phyloP scores from a whole-genome alignment of 352 stramenopile genomes.

The Peronosclerospora sorghi region DNA sequence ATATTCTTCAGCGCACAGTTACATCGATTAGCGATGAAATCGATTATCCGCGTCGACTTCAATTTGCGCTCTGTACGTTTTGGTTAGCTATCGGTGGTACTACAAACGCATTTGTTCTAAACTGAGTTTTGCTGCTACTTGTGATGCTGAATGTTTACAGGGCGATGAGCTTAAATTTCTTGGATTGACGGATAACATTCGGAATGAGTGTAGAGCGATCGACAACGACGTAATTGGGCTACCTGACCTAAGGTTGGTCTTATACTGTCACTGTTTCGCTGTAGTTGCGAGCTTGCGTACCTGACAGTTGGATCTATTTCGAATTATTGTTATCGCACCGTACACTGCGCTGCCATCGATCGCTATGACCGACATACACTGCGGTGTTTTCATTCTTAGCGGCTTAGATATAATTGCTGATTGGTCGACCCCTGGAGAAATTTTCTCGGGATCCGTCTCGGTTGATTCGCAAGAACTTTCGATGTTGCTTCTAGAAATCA shows the following conservation, averaged over 20 bases:
- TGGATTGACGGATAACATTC: constrained; percentile 49
- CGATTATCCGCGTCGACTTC: constrained; percentile 54
- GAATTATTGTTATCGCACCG: constrained; percentile 6
- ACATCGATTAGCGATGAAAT: constrained; percentile 35
- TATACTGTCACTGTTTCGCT: background rate
- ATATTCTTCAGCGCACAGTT: constrained; percentile 52
- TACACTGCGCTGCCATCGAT: constrained; percentile 5
- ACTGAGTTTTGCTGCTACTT: too few relatives aligned
- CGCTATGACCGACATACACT: constrained; percentile 1
- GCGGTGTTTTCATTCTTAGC: constrained; percentile 7
- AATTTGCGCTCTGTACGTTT: constrained; percentile 46
- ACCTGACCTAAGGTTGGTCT: constrained; percentile 48
- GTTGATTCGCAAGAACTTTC: constrained; percentile 43
- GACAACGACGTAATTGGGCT: constrained; percentile 52
- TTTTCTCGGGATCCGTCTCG: constrained; percentile 31
- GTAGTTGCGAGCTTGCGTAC: background rate
- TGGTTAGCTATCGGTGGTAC: background rate
- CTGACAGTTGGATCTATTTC: constrained; percentile 10
- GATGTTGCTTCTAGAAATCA: constrained; percentile 51
- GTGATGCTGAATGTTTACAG: constrained; percentile 16
- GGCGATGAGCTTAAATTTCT: constrained; percentile 60
- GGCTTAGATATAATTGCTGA: constrained; percentile 64
- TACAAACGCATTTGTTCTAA: too few relatives aligned
- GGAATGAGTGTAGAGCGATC: constrained; percentile 43
- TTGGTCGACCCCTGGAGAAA: constrained; percentile 36